Percentiles rank a stretch among this genome's conserved stretches.
phyloP scores from a whole-genome alignment of 2,329 filamentous ascomycete genomes.

The Penicillium sp. region DNA sequence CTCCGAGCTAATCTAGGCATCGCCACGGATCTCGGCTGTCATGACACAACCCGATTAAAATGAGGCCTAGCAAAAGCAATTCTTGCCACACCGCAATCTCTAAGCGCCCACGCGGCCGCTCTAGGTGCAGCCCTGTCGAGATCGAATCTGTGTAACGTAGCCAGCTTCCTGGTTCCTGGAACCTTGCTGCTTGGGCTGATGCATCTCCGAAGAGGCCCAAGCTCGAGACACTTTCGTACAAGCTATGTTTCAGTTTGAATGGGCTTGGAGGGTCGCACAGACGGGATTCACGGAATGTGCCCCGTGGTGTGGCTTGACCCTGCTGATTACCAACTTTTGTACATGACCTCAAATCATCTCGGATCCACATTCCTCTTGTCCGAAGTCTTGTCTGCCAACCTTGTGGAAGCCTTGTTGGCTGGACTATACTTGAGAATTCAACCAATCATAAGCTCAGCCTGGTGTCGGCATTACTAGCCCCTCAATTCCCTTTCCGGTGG shows the following conservation, averaged over 20 bases:
- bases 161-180: constrained; percentile 1
- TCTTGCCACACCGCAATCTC: constrained; percentile 2
- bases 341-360: too few species aligned
- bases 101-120: constrained; percentile 3
- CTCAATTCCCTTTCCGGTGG: background rate
- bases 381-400: background rate
- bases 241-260: background rate
- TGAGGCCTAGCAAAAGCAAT: constrained; percentile 4
- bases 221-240: background rate
- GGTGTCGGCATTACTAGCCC: background rate
- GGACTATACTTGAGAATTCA: too few species aligned
- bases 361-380: background rate
- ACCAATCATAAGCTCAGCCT: background rate
- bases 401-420: too few species aligned
- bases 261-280: background rate
- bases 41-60: background rate
- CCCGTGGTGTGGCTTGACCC: too few species aligned
- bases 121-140: background rate
- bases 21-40: background rate
- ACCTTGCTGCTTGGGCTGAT: background rate
- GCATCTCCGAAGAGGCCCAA: background rate
- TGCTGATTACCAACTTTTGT: too few species aligned
- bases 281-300: too few species aligned
- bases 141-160: constrained; percentile 7
- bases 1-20: background rate